Base-by-base conservation (phyloP, 768 basidiomycete species). In the Leccinum sublutescens region DNA sequence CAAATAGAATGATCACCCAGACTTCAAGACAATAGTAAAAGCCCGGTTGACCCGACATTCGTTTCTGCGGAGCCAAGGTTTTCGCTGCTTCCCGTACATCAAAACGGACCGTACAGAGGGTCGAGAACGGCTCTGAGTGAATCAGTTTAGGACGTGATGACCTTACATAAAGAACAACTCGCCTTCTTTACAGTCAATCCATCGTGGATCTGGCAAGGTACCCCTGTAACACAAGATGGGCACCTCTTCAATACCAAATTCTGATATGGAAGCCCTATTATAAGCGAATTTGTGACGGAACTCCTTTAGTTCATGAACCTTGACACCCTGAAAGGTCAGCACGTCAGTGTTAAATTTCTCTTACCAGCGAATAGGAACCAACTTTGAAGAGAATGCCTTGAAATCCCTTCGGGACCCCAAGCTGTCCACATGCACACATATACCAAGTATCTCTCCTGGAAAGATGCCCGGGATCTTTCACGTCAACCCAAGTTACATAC, bases 401-500 rank as follows among this genome's bases (percentile, higher is more conserved):
- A 31, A 65, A 67, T 19, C 17, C 49, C 0, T 47, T 36, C 1
- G 65, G 65, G 15, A 66, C 36, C 14, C 38, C 1, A 25, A 50
- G 54, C 8, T 19, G 9, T 12, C 65, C 65, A 19, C 38, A 9
- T 40, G 7, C 23, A 23, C 23, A 23, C 23, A 23, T 23, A 23
- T 23, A 9, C 66, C 66, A 67, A 4, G 29, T 45, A 8, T 40
- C 23, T 27, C 14, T 55, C 38, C 66, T 62, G 10, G 55, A 55
- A 19, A 50, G 4, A 40, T 66, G 66, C 1, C 62, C 63, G 0
- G 43, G 54, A n/a, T 67, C 23, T 3, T 55, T 10, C 25, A 12
- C n/a, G 3, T 68, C 34, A 3, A 54, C 60, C 1, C 6, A 7
- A 34, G 4, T 9, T 1, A 29, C 0, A 25, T 33, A 92, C 80